Conservation (phyloP, 2,329 filamentous ascomycete genomes). For the Hypoxylon sp. region DNA sequence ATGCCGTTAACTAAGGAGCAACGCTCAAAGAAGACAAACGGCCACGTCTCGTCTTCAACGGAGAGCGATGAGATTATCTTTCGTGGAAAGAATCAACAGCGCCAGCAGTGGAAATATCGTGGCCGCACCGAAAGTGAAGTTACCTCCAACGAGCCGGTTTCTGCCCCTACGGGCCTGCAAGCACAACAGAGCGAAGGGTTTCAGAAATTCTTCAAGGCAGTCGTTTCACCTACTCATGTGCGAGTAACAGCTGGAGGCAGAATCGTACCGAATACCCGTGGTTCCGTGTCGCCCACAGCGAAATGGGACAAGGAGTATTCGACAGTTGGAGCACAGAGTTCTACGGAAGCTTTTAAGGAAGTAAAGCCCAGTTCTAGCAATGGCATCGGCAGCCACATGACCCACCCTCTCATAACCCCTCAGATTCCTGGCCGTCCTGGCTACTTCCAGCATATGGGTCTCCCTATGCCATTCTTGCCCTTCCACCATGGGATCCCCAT, state of each 20-base stretch:
- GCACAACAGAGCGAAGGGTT: constrained; percentile 76
- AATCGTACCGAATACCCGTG: constrained; percentile 76
- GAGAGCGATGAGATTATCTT: constrained; percentile 58
- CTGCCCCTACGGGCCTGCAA: constrained; percentile 66
- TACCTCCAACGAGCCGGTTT: constrained; percentile 63
- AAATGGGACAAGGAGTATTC: constrained; percentile 65
- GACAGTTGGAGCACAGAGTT: constrained; percentile 45
- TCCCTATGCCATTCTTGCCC: constrained; percentile 52
- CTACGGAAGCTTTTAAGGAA: constrained; percentile 48
- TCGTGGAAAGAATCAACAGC: constrained; percentile 55
- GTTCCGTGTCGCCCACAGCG: constrained; percentile 65
- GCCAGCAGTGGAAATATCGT: constrained; percentile 59
- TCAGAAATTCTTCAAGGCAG: constrained; percentile 76
- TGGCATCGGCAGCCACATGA: constrained; percentile 30
- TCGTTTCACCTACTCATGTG: constrained; percentile 77
- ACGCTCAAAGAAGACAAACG: constrained; percentile 53
- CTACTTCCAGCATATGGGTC: constrained; percentile 50
- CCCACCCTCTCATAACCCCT: constrained; percentile 44
- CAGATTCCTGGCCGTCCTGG: constrained; percentile 42
- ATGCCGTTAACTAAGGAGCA: constrained; percentile 42
- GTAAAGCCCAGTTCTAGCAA: constrained; percentile 32
- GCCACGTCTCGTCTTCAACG: constrained; percentile 55
- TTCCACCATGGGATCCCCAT: constrained; percentile 46
- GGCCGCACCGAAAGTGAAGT: constrained; percentile 58
- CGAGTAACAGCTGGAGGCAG: constrained; percentile 77